A percentile compares a stretch with the other conserved stretches of the same genome.
phyloP scores from a whole-genome alignment of 139 green algal genomes.

The Nannochloris sp. region DNA sequence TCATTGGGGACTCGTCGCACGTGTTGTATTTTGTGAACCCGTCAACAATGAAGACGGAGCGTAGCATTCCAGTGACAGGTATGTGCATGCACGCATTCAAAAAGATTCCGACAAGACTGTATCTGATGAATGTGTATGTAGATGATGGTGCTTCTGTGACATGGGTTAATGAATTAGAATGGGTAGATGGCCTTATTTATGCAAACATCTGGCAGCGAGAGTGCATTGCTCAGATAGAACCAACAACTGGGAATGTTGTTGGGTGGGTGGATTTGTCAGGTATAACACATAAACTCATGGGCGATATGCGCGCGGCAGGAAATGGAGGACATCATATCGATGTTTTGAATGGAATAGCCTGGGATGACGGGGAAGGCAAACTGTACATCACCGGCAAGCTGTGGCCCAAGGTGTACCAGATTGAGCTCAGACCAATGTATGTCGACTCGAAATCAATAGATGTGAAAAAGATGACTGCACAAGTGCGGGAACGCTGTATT shows the following conservation, averaged over 20 bases:
- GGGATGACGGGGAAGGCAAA: slow-evolving; percentile 41
- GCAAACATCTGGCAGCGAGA: slow-evolving; percentile 79
- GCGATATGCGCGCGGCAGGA: slow-evolving; percentile 4
- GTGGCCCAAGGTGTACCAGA: slow-evolving; percentile 45
- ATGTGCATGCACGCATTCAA: neutral
- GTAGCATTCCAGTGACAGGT: slow-evolving; percentile 22
- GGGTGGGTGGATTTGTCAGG: slow-evolving; percentile 54
- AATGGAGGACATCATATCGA: slow-evolving; percentile 34
- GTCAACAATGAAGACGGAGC: slow-evolving; percentile 13
- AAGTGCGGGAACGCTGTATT: slow-evolving; percentile 5
- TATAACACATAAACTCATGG: slow-evolving; percentile 17
- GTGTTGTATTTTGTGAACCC: slow-evolving; percentile 58
- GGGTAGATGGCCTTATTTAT: slow-evolving; percentile 64
- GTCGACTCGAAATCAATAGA: slow-evolving; percentile 7
- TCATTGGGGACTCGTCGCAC: slow-evolving; percentile 59
- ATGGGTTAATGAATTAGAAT: slow-evolving; percentile 64
- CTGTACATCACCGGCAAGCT: slow-evolving; percentile 83
- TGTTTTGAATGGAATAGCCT: slow-evolving; percentile 87
- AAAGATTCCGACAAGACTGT: neutral
- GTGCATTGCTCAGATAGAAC: slow-evolving; percentile 74
- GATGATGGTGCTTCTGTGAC: slow-evolving; percentile 13
- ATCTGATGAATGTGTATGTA: slow-evolving; percentile 9
- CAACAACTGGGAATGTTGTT: slow-evolving; percentile 41
- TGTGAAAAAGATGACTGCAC: neutral
- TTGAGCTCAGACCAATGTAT: slow-evolving; percentile 6